Evolutionary conservation across 2,329 filamentous ascomycete genomes (phyloP), one percentile per base, ranked within the genome.

Genomic region (Furcasterigmium sp.): DNA sequence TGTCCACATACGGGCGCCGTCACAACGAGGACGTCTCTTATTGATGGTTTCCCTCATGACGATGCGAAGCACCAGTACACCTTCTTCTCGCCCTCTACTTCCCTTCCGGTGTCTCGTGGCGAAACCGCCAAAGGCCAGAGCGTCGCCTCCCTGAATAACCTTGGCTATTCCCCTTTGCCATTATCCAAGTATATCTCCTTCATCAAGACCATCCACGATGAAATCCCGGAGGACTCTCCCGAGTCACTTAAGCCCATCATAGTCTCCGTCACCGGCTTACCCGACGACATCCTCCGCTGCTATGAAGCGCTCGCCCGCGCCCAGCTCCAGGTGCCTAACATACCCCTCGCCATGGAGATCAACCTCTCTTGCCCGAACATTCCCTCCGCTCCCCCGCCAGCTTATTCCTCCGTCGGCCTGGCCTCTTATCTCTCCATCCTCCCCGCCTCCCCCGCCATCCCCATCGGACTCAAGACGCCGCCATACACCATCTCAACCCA

Each of bases 321-420:
- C 47, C 72, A 68, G 57, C 4, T 38, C 20, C 19, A 68, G 4
- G 46, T 72, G n/a, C 51, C 56, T 2, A 49, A 58, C 4, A 61
- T 80, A 50, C 69, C 71, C 2, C 65, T 87, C 1, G 81, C 80
- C 15, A 78, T 90, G 69, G 87, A 91, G 61, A 70, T 91, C 54
- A 91, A 91, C 56, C 75, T 91, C 23, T 85, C 79, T 25, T 91
- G 87, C 52, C 87, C 87, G 0, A 91, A 91, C 54, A 90, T 91
- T 39, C 70, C 75, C 0, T 66, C 68, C 15, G 74, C 75, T 37
- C 81, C 85, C 1, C 87, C 87, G 1, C 85, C 86, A 6, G 86
- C 86, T 0, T 91, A 90, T 57, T 72, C 76, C 8, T 60, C 67
- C 0, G 50, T 51, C 0, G 65, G 72, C 0, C 58, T 91, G 3